Evolutionary conservation across 441 rosid species (phyloP), one percentile per base, ranked within the genome.

Genomic region (Mallotus japonicus): DNA sequence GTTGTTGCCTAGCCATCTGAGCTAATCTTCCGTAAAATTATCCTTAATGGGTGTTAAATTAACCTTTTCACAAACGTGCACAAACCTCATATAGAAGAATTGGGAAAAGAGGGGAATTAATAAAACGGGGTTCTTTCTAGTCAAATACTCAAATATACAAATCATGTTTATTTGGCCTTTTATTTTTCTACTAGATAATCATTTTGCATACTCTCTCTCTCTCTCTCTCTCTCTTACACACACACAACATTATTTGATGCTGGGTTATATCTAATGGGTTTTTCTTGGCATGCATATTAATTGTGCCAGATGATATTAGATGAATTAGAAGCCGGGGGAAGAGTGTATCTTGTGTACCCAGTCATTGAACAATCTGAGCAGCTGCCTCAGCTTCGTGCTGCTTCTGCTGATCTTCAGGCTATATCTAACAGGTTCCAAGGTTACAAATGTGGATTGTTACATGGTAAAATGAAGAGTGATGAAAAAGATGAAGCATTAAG

Each of bases 381-480:
- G 78, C 84, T 95, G 69, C 98, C 99, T 59, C 97, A 86, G 83
- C 97, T 94, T 69, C 93, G 88, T 70, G 99, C 97, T 75, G 97
- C 96, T 76, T 72, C 95, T 70, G 87, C 93, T 8, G 97, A 91
- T 65, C 82, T 92, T 47, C 89, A 87, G 81, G 58, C 74, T 65
- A 85, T 92, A 65, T 82, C 97, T 58, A 46, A 75, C 17, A 79
- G 81, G 69, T 92, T 94, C 66, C 86, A 75, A 46, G 79, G 74
- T 67, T 91, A 87, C 80, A 87, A 75, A 46, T 95, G 99, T 66
- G 99, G 99, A 32, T 76, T 92, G 76, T 73, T 92, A 53, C 98
- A 92, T 77, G 99, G 99, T 64, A 92, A 79, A 82, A 90, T 95
- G 98, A 95, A 86, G 85, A 78, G 93, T 59, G 91, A 87, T 1